phyloP scores from a whole-genome alignment of 176 grass and related monocot species.

The Bolboschoenus planiculmis region DNA sequence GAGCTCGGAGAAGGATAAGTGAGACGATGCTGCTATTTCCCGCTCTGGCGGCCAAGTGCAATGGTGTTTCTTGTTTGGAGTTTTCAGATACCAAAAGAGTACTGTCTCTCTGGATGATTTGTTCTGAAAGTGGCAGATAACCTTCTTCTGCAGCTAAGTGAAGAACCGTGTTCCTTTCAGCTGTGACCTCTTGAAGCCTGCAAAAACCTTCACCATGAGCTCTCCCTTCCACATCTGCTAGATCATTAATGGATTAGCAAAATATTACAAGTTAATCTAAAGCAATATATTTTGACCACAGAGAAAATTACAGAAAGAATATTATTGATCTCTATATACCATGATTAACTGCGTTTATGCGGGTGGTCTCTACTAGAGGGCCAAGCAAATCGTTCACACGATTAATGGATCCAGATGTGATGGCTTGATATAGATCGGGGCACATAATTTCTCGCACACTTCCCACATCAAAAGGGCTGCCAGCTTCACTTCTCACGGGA shows the following conservation, averaged over 20 bases:
- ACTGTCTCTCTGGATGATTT: neutral
- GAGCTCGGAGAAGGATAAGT: neutral
- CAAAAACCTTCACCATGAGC: neutral
- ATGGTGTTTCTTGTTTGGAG: conserved; percentile 28
- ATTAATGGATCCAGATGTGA: neutral
- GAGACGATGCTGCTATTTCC: neutral
- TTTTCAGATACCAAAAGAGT: conserved; percentile 15
- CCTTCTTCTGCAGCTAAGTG: conserved; percentile 32
- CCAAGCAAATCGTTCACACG: neutral
- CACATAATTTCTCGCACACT: neutral
- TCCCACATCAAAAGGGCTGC: neutral
- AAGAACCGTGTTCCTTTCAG: conserved; percentile 24
- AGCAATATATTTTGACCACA: too few relatives aligned
- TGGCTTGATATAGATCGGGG: neutral
- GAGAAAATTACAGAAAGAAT: too few relatives aligned
- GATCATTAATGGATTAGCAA: too few relatives aligned
- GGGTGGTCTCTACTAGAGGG: neutral
- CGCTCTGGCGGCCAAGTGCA: conserved; percentile 26
- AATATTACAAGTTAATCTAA: too few relatives aligned
- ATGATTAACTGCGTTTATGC: too few relatives aligned
- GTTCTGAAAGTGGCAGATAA: conserved; percentile 1
- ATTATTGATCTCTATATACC: neutral
- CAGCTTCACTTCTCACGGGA: neutral
- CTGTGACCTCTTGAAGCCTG: conserved; percentile 20
- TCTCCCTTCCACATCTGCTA: neutral